Evolutionary conservation across 2,329 filamentous ascomycete species (phyloP), one percentile per base, ranked within the genome.

Genomic region (Davidsoniella neocaledoniae): DNA sequence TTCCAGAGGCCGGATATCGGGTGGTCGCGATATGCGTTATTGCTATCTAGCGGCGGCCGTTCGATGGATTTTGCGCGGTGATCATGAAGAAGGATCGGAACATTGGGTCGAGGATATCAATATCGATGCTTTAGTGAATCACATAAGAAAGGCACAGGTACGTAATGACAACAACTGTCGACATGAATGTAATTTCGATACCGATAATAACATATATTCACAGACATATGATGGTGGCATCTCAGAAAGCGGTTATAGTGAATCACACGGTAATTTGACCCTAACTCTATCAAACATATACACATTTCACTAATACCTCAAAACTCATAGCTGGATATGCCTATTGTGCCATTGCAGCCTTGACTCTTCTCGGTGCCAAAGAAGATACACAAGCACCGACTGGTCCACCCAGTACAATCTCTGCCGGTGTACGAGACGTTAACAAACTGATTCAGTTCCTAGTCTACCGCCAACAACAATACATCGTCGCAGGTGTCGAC

Each of bases 151-250:
- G 40, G 80, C 81, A 47, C 74, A 80, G 66, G 64, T 64, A 43
- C 50, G 57, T 50, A 14, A 12, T 43, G 71, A n/a, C 39, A 4
- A 12, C 33, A 5, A 9, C 16, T 4, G 14, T 29, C 10, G 12
- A 16, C n/a, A 10, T 17, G 21, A 43, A 14, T 6, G 10, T n/a
- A 43, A 6, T 10, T 12, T 33, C 29, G 29, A 4, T 12, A 10
- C 2, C 6, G 5, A 36, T 26, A 1, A 4, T 25, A 17, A 21
- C 2, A 36, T 26, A 41, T n/a, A 12, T 1, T 7, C 3, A 5
- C 62, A 87, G 78, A 80, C 81, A 1, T 93, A 88, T 60, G 87
- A 94, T 57, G 86, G 86, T 4, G 88, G 88, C 5, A 78, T 94
- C 55, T 80, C 81, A 2, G 86, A 93, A 61, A 79, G 76, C 36